Conservation (phyloP, 2,329 filamentous ascomycete species). For the Ophiocordyceps unilateralis region DNA sequence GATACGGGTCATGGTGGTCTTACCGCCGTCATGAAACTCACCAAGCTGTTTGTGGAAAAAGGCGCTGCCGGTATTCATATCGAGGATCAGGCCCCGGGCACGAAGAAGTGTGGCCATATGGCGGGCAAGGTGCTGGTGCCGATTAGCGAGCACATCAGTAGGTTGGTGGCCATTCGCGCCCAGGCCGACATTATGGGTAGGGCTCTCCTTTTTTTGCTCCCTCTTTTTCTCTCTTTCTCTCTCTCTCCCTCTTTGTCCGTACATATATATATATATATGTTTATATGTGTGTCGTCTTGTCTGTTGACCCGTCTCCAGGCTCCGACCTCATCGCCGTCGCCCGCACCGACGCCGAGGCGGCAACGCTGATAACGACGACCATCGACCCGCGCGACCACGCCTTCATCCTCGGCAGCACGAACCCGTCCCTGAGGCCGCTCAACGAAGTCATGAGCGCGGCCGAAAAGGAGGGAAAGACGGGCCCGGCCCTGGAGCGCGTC, state of each 20-base stretch:
- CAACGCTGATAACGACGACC: constrained; percentile 88
- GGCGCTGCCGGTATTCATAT: constrained; percentile 97
- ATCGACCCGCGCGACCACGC: constrained; percentile 91
- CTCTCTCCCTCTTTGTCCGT: too few species aligned
- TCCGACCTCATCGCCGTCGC: constrained; percentile 80
- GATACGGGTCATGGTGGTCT: constrained; percentile 95
- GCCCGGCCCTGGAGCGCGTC: constrained; percentile 68
- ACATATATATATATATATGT: too few species aligned
- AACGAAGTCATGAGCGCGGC: constrained; percentile 83
- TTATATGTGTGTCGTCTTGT: too few species aligned
- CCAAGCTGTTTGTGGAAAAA: constrained; percentile 92
- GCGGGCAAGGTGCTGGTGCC: constrained; percentile 95
- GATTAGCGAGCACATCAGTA: constrained; percentile 95
- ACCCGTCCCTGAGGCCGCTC: constrained; percentile 59
- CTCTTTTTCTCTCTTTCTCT: neutral
- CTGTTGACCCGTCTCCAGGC: too few species aligned
- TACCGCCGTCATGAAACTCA: constrained; percentile 99
- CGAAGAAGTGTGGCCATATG: constrained; percentile 99
- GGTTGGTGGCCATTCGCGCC: constrained; percentile 86
- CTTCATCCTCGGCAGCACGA: constrained; percentile 83
- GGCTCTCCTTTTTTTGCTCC: constrained; percentile 2
- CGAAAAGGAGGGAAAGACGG: constrained; percentile 65
- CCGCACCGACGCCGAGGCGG: constrained; percentile 92
- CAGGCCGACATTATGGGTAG: constrained; percentile 96
- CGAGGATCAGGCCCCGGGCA: constrained; percentile 93